Base-by-base conservation (phyloP, 306 rosid genomes). In the Echinosophora koreensis region DNA sequence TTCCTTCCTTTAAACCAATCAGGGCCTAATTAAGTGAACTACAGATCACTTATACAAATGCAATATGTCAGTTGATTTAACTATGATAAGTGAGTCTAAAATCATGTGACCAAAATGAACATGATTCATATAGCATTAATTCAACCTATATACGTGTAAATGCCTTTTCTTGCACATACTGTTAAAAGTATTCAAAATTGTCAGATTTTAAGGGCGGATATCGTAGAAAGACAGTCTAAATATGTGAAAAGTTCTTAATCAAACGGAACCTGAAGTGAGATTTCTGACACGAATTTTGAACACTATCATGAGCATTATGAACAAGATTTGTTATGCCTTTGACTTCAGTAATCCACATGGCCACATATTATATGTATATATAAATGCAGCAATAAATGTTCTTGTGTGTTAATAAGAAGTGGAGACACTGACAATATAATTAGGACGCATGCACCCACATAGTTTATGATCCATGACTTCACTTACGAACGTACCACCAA, bases 311-410 rank as follows among this genome's bases (percentile, higher is more conserved):
- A 30, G 18, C 6, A 60, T 60, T 30, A 5, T 30, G 4, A 16
- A 69, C 42, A 35, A 10, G 6, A 46, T 2, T 56, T 12, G 50
- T 35, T 51, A 74, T 30, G 28, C 0, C n/a, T 22, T 38, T 64
- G 73, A 64, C 51, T 76, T 38, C 56, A 22, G 58, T 5, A 39
- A 13, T 27, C 44, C 73, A 76, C 66, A 65, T 64, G 73, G 66
- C 46, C 2, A 28, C 1, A 28, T n/a, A n/a, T n/a, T n/a, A n/a
- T n/a, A n/a, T n/a, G n/a, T n/a, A n/a, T n/a, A n/a, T n/a, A n/a
- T 35, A 5, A 35, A 30, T 32, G 11, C 39, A 37, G 12, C 12
- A 52, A 16, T 12, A 17, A 13, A 39, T 38, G 39, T 13, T 38
- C 55, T 22, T 38, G 12, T 41, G 28, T 13, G 0, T 3, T 35